A percentile compares a stretch with the other conserved stretches of the same genome.
Evolutionary conservation across 257 asterid genomes (phyloP).

Genomic region (Fraxinus cuspidata): DNA sequence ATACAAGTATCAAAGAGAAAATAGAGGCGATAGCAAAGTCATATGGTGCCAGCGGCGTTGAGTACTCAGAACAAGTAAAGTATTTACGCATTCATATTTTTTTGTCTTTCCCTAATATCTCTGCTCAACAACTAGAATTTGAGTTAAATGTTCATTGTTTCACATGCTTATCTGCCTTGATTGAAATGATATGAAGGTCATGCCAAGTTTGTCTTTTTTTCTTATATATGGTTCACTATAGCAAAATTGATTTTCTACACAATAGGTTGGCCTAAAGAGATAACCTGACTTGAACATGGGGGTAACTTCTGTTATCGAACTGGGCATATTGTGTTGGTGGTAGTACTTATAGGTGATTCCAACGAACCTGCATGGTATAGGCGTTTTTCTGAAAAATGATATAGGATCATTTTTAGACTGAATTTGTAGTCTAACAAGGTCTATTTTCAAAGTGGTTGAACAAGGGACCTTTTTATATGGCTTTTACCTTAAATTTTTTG

Average conservation of each 20-base stretch:
- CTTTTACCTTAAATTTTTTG: not conserved
- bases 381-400: not conserved
- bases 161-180: not conserved
- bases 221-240: not conserved
- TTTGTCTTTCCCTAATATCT: not conserved
- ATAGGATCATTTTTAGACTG: not conserved
- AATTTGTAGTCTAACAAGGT: too few relatives aligned
- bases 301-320: not conserved
- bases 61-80: conserved; percentile 87
- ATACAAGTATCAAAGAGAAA: conserved; percentile 79
- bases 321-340: not conserved
- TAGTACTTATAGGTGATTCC: not conserved
- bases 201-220: not conserved
- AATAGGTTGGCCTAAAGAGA: not conserved
- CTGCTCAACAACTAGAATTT: not conserved
- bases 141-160: not conserved
- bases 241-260: not conserved
- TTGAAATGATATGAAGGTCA: not conserved
- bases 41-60: conserved; percentile 93
- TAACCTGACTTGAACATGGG: not conserved
- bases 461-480: not conserved
- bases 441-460: not conserved
- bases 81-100: conserved; percentile 9
- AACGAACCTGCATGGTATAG: not conserved
- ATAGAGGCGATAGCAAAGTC: conserved; percentile 93